Conservation (phyloP, 805 yeast genomes). For the Spathaspora passalidarum region DNA sequence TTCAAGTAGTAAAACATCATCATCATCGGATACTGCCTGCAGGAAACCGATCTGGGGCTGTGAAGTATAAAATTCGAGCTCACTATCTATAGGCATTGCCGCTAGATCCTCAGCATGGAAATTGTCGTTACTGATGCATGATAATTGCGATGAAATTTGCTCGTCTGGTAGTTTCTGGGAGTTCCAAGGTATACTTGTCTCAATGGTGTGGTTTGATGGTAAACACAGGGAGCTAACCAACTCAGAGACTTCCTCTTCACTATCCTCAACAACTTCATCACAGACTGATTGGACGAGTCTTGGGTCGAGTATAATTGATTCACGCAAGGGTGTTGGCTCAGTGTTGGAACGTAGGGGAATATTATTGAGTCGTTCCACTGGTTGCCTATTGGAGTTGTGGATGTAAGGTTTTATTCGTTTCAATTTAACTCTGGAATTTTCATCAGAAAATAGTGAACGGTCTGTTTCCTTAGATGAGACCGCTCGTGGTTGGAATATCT, state of each 20-base stretch:
- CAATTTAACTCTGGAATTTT: background rate
- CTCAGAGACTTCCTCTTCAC: conserved; percentile 16
- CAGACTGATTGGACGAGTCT: conserved; percentile 1
- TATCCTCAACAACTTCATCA: conserved; percentile 12
- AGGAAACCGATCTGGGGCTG: conserved; percentile 6
- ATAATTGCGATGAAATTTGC: background rate
- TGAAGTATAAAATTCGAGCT: conserved; percentile 4
- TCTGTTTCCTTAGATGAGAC: background rate
- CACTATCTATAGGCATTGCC: background rate
- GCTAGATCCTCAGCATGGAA: conserved; percentile 9
- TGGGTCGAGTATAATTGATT: background rate
- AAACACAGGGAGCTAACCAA: conserved; percentile 5
- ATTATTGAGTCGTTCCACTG: background rate
- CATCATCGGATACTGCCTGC: conserved; percentile 2
- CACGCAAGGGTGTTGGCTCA: background rate
- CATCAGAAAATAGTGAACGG: background rate
- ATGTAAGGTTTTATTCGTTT: background rate
- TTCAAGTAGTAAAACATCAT: background rate
- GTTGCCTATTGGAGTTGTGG: background rate
- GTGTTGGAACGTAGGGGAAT: conserved; percentile 1
- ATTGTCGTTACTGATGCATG: conserved; percentile 6
- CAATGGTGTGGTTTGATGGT: background rate
- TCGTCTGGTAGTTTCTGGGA: background rate
- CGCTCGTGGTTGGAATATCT: background rate
- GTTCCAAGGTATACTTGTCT: background rate